A percentile compares a stretch with the other conserved stretches of the same genome.
phyloP scores from a whole-genome alignment of 345 rosid species.

The Melaleuca quinquenervia region DNA sequence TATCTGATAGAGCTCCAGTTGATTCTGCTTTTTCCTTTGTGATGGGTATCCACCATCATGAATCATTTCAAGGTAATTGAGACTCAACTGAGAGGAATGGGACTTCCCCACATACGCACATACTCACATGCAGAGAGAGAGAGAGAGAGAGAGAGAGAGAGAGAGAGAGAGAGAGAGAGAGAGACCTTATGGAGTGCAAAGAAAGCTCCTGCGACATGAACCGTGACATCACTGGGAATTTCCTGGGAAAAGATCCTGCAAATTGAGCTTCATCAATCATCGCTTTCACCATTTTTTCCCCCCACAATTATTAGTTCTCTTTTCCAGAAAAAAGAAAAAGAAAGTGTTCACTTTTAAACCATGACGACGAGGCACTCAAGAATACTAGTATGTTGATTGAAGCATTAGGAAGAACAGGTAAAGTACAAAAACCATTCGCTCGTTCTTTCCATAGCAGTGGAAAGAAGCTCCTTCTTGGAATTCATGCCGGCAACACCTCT shows the following conservation, averaged over 20 bases:
- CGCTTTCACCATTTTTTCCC: not conserved
- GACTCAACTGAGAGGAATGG: not conserved
- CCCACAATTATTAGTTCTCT: not conserved
- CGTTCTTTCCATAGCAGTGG: constrained; percentile 89
- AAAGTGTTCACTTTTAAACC: not conserved
- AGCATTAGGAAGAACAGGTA: not conserved
- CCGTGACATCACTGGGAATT: constrained; percentile 82
- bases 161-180: not conserved
- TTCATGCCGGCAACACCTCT: constrained; percentile 16
- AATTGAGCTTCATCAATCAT: not conserved
- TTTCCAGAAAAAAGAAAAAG: not conserved
- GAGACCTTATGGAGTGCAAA: constrained; percentile 78
- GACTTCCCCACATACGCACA: not conserved
- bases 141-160: not conserved
- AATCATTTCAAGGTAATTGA: not conserved
- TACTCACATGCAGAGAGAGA: not conserved
- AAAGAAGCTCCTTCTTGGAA: constrained; percentile 64
- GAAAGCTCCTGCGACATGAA: constrained; percentile 62
- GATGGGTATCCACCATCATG: not conserved
- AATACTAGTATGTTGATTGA: not conserved
- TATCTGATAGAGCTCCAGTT: not conserved
- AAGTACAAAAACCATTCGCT: constrained; percentile 48
- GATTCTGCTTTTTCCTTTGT: not conserved
- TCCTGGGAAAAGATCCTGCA: constrained; percentile 94
- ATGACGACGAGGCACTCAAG: not conserved